A percentile compares a stretch with the other conserved stretches of the same genome.
Evolutionary conservation across 257 asterid genomes (phyloP).

Genomic region (Solanum infundibuliforme): DNA sequence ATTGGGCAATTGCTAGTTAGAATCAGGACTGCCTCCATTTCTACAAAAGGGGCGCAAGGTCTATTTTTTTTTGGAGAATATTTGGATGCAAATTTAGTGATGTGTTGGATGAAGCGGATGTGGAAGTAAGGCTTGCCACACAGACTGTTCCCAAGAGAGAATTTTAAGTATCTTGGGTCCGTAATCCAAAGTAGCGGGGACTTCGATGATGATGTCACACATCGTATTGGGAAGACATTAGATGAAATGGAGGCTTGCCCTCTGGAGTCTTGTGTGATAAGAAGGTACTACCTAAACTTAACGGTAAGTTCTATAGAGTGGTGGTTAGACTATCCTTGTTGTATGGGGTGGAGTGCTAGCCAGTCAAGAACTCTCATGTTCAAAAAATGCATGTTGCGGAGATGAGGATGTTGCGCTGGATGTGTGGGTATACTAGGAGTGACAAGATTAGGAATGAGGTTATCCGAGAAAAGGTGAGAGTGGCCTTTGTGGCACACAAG

Average conservation of each 20-base stretch:
- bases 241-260: not conserved
- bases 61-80: not conserved
- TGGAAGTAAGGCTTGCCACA: not conserved
- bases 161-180: not conserved
- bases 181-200: not conserved
- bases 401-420: not conserved
- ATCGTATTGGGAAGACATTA: not conserved
- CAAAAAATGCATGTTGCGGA: not conserved
- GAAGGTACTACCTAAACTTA: not conserved
- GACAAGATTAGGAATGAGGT: not conserved
- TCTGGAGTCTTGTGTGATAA: not conserved
- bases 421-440: not conserved
- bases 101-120: not conserved
- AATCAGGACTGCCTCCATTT: not conserved
- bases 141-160: not conserved
- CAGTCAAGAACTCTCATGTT: not conserved
- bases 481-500: not conserved
- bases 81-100: not conserved
- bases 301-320: not conserved
- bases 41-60: not conserved
- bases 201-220: not conserved
- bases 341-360: not conserved
- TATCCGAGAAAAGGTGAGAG: not conserved
- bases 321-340: not conserved
- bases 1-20: not conserved